Conservation (phyloP, 129 eudicot species). For the Flaveria trinervia region DNA sequence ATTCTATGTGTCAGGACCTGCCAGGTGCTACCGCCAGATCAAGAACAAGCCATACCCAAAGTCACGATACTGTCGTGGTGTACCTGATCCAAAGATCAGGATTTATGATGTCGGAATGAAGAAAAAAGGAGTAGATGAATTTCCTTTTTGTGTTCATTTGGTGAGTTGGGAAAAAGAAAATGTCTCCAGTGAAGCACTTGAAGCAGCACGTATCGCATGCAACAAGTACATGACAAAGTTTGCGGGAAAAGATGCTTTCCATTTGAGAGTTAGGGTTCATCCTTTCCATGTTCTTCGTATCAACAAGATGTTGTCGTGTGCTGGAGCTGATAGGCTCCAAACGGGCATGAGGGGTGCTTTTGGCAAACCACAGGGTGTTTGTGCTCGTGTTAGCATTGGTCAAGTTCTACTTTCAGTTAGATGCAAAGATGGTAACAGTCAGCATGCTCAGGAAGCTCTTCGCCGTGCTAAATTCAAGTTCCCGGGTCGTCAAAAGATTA, state of each 20-base stretch:
- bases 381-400: conserved; percentile 84
- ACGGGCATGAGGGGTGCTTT: conserved; percentile 88
- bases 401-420: conserved; percentile 76
- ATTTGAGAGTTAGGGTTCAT: conserved; percentile 82
- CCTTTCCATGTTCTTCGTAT: conserved; percentile 89
- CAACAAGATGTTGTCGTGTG: conserved; percentile 89
- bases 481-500: conserved; percentile 94
- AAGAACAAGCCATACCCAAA: conserved; percentile 87
- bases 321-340: conserved; percentile 94
- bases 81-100: conserved; percentile 85
- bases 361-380: conserved; percentile 69
- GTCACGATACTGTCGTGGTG: conserved; percentile 86
- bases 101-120: conserved; percentile 91
- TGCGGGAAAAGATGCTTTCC: conserved; percentile 91
- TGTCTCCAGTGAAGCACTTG: conserved; percentile 85
- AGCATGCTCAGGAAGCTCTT: conserved; percentile 79
- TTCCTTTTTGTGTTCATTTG: conserved; percentile 81
- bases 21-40: conserved; percentile 85
- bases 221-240: conserved; percentile 87
- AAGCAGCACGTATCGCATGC: conserved; percentile 91
- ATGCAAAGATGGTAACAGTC: conserved; percentile 65
- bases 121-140: conserved; percentile 86
- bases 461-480: conserved; percentile 97
- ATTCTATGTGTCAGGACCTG: conserved; percentile 54
- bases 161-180: conserved; percentile 93